Evolutionary conservation across 306 rosid species (phyloP).

Genomic region (Abrus precatorius): DNA sequence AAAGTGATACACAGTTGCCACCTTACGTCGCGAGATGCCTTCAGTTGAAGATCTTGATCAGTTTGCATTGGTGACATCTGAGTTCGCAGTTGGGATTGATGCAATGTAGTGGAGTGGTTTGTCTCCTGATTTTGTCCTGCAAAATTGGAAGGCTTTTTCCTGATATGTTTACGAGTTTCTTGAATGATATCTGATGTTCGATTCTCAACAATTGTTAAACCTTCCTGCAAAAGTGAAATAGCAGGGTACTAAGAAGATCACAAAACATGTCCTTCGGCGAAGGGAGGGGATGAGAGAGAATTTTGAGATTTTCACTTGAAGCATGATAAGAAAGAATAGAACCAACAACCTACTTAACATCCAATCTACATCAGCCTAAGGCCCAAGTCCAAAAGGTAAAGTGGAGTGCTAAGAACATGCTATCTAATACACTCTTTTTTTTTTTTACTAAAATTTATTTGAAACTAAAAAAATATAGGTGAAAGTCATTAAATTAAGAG

Average conservation of each 20-base stretch:
- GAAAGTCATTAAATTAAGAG: no score
- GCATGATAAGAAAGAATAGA: slow-evolving; percentile 12
- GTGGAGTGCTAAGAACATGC: no score
- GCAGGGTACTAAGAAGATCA: slow-evolving; percentile 40
- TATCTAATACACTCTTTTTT: no score
- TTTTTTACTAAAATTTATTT: no score
- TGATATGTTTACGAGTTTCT: slow-evolving; percentile 93
- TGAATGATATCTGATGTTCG: slow-evolving; percentile 86
- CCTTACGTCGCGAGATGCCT: slow-evolving; percentile 99
- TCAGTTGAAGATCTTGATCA: slow-evolving; percentile 90
- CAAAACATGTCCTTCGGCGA: not conserved
- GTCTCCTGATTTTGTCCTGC: slow-evolving; percentile 58
- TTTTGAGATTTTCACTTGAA: slow-evolving; percentile 1
- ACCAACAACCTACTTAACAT: slow-evolving; percentile 16
- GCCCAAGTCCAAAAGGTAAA: not conserved
- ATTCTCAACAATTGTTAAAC: slow-evolving; percentile 78
- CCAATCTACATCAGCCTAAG: slow-evolving; percentile 6
- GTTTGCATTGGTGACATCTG: slow-evolving; percentile 65
- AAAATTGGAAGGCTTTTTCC: slow-evolving; percentile 68
- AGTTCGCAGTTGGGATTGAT: slow-evolving; percentile 58
- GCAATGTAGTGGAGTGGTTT: slow-evolving; percentile 53
- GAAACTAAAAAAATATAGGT: no score
- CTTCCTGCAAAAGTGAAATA: slow-evolving; percentile 66
- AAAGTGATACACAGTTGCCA: slow-evolving; percentile 87
- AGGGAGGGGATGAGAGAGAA: not conserved